Percentiles rank a stretch among this genome's conserved stretches.
These are phyloP conservation scores for Megacollybia marginata DNA, from an alignment of 768 basidiomycete species.

Conservation along the genomic window DNA sequence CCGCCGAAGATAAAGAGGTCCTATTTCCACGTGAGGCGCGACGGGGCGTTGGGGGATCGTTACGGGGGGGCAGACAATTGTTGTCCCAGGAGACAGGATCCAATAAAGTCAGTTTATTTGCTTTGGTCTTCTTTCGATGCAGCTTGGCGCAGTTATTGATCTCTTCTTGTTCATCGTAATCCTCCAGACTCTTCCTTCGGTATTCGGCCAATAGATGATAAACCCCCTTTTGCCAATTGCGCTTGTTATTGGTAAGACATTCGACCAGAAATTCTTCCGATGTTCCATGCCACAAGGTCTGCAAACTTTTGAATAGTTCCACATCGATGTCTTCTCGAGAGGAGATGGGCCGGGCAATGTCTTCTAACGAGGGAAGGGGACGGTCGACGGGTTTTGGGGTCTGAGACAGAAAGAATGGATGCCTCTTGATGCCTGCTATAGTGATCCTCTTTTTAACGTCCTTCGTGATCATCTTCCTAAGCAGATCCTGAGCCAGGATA, in stretches of 20 bases:
- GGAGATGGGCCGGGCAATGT: conserved; percentile 63
- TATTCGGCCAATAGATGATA: conserved; percentile 88
- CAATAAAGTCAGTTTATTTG: conserved; percentile 12
- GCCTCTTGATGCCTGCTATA: conserved; percentile 70
- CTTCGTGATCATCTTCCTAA: conserved; percentile 73
- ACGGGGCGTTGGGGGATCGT: conserved; percentile 56
- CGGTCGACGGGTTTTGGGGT: conserved; percentile 34
- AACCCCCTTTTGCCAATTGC: conserved; percentile 94
- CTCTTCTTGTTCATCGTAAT: conserved; percentile 68
- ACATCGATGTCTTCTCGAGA: conserved; percentile 65
- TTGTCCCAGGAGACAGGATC: conserved; percentile 10
- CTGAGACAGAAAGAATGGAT: conserved; percentile 70
- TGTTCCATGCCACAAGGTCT: conserved; percentile 85
- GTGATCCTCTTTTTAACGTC: conserved; percentile 73
- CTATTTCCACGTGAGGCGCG: conserved; percentile 33
- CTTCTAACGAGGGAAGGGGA: conserved; percentile 52
- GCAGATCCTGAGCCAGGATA: conserved; percentile 64
- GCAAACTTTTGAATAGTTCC: conserved; percentile 85
- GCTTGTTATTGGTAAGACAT: conserved; percentile 55
- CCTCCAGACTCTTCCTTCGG: conserved; percentile 64
- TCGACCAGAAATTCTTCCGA: conserved; percentile 67
- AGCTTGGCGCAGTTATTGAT: conserved; percentile 28
- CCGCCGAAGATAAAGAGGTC: conserved; percentile 9
- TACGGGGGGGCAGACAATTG: conserved; percentile 37
- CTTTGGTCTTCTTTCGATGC: conserved; percentile 25